These are phyloP conservation scores for Rhizopogon vinicolor DNA, from an alignment of 768 basidiomycete genomes.

Conservation along the genomic window DNA sequence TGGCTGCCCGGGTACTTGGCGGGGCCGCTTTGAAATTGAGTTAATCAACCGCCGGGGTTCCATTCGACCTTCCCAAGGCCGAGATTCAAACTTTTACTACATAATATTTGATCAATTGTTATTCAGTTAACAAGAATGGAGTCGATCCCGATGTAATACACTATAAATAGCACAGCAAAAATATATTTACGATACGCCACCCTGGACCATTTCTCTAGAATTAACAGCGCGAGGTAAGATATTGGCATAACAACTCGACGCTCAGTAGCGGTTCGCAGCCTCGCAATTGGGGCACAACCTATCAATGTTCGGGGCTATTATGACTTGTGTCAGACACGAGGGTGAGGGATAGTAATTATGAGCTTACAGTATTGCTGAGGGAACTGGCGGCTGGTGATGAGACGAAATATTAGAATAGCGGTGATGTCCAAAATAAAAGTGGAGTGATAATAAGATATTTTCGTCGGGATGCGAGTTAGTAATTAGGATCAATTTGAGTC, in stretches of 20 bases:
- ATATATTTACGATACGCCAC: constrained; percentile 19
- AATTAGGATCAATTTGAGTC: neutral
- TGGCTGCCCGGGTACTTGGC: too few species aligned
- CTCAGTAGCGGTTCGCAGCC: constrained; percentile 20
- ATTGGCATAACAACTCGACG: neutral
- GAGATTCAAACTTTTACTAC: neutral
- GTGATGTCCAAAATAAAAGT: neutral
- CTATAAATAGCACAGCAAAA: constrained; percentile 10
- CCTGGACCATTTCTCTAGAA: constrained; percentile 7
- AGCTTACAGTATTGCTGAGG: constrained; percentile 44
- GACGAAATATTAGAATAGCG: neutral
- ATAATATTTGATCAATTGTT: constrained; percentile 5
- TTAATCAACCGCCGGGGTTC: neutral
- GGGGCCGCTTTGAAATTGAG: neutral
- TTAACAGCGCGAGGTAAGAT: constrained; percentile 3
- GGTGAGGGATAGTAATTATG: neutral
- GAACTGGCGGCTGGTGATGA: constrained; percentile 31
- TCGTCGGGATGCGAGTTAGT: neutral
- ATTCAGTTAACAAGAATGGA: constrained; percentile 19
- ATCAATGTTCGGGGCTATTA: constrained; percentile 38
- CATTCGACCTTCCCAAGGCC: neutral
- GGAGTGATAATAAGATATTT: neutral
- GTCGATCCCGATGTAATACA: constrained; percentile 4
- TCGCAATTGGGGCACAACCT: constrained; percentile 38
- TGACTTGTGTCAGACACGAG: neutral